phyloP scores from a whole-genome alignment of 2,329 filamentous ascomycete species.

The Mycosphaerella sp. region DNA sequence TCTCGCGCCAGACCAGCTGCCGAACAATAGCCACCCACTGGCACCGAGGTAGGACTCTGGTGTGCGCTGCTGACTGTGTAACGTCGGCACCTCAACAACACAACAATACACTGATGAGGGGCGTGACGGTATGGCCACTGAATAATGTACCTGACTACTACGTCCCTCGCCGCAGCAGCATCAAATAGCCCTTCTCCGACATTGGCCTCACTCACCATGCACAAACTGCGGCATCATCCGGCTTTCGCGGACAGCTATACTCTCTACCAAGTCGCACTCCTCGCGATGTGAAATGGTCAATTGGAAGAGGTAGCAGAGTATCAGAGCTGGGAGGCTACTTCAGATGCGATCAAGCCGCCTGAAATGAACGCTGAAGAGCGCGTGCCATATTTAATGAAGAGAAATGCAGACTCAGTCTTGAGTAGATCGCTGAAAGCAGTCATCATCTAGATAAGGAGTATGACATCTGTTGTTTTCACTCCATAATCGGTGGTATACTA shows the following conservation, averaged over 20 bases:
- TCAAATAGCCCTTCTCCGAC: slow-evolving; percentile 23
- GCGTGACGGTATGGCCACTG: too few relatives aligned
- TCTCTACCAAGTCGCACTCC: slow-evolving; percentile 21
- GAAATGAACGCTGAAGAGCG: slow-evolving; percentile 15
- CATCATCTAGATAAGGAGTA: not conserved
- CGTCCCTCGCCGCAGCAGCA: slow-evolving; percentile 19
- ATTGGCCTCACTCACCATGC: slow-evolving; percentile 18
- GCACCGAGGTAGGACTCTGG: not conserved
- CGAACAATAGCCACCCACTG: not conserved
- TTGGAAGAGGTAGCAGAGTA: slow-evolving; percentile 7
- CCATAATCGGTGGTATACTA: not conserved
- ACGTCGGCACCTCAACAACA: not conserved
- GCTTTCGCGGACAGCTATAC: slow-evolving; percentile 19
- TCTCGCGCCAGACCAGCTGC: not conserved
- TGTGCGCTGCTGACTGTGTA: not conserved
- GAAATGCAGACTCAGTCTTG: slow-evolving; percentile 8
- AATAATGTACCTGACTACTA: too few relatives aligned
- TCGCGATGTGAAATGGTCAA: slow-evolving; percentile 11
- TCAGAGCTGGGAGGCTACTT: slow-evolving; percentile 16
- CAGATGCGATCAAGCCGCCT: slow-evolving; percentile 22
- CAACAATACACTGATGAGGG: not conserved
- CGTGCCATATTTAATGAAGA: slow-evolving; percentile 15
- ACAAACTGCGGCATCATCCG: slow-evolving; percentile 19
- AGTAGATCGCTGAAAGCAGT: not conserved
- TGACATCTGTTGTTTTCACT: not conserved